phyloP scores from a whole-genome alignment of 2,329 filamentous ascomycete species.

The Penicillium olsonii region DNA sequence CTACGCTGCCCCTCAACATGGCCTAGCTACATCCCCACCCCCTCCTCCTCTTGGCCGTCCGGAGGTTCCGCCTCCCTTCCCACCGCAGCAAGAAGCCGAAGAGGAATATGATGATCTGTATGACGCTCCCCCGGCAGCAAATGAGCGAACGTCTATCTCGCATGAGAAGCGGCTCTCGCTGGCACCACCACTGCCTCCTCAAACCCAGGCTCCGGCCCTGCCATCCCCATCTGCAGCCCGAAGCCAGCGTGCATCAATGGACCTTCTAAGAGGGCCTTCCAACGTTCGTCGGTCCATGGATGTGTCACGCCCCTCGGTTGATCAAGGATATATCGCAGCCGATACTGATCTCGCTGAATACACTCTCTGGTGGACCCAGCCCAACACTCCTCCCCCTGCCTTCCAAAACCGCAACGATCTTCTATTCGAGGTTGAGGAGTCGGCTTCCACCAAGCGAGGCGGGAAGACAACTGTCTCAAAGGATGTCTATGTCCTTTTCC shows the following conservation, averaged over 20 bases:
- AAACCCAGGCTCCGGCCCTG: slow-evolving; percentile 32
- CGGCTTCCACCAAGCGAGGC: slow-evolving; percentile 66
- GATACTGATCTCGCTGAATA: slow-evolving; percentile 77
- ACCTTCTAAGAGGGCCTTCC: slow-evolving; percentile 58
- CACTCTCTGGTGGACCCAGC: slow-evolving; percentile 84
- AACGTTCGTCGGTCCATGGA: slow-evolving; percentile 70
- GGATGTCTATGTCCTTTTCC: slow-evolving; percentile 83
- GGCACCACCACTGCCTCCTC: slow-evolving; percentile 51
- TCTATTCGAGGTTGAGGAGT: slow-evolving; percentile 78
- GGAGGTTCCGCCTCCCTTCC: slow-evolving; percentile 28
- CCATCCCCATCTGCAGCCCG: slow-evolving; percentile 49
- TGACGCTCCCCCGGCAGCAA: slow-evolving; percentile 42
- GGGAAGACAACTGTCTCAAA: slow-evolving; percentile 73
- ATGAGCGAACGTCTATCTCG: slow-evolving; percentile 33
- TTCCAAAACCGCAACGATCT: slow-evolving; percentile 83
- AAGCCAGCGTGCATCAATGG: slow-evolving; percentile 62
- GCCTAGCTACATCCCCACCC: slow-evolving; percentile 25
- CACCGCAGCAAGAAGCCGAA: slow-evolving; percentile 32
- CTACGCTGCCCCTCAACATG: slow-evolving; percentile 47
- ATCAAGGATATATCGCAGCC: slow-evolving; percentile 81
- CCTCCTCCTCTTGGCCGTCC: slow-evolving; percentile 21
- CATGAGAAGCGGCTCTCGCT: slow-evolving; percentile 44
- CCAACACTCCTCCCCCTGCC: slow-evolving; percentile 75
- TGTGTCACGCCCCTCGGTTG: slow-evolving; percentile 69
- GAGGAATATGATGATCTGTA: slow-evolving; percentile 51